phyloP scores from a whole-genome alignment of 768 basidiomycete species.

The Phylloporus arenicola region DNA sequence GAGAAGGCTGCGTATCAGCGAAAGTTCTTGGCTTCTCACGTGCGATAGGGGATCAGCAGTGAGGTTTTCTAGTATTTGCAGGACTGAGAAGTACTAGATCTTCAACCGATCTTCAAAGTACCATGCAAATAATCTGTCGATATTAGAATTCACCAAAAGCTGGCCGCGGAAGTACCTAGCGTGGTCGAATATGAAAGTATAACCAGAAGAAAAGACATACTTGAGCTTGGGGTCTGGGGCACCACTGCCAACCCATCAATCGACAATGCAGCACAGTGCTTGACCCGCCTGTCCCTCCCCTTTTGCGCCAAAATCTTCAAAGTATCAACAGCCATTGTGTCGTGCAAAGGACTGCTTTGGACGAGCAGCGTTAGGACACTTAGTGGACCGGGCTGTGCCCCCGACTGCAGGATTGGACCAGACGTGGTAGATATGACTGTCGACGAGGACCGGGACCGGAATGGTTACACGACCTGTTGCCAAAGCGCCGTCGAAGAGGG shows the following conservation, averaged over 20 bases:
- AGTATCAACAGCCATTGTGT: conserved; percentile 71
- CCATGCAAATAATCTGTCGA: conserved; percentile 74
- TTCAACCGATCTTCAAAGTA: conserved; percentile 98
- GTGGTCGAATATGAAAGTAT: not conserved
- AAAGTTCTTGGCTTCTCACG: conserved; percentile 79
- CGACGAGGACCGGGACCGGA: conserved; percentile 51
- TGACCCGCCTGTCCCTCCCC: conserved; percentile 82
- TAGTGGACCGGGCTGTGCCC: conserved; percentile 87
- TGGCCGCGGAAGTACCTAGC: conserved; percentile 88
- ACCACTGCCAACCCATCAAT: conserved; percentile 98
- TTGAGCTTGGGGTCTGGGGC: conserved; percentile 81
- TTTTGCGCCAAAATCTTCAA: conserved; percentile 72
- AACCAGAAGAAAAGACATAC: conserved; percentile 38
- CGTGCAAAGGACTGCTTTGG: conserved; percentile 83
- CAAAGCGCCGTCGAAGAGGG: conserved; percentile 41
- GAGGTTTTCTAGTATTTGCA: conserved; percentile 87
- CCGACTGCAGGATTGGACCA: conserved; percentile 78
- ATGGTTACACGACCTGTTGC: conserved; percentile 37
- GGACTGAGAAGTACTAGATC: conserved; percentile 88
- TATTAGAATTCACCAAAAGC: conserved; percentile 54
- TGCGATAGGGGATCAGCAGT: conserved; percentile 84
- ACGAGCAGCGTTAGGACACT: conserved; percentile 88
- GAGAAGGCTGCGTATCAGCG: conserved; percentile 75
- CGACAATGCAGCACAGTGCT: conserved; percentile 83
- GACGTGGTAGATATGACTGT: conserved; percentile 46